These are phyloP conservation scores for Beauveria caledonica DNA, from an alignment of 2,329 filamentous ascomycete species.

Conservation along the genomic window DNA sequence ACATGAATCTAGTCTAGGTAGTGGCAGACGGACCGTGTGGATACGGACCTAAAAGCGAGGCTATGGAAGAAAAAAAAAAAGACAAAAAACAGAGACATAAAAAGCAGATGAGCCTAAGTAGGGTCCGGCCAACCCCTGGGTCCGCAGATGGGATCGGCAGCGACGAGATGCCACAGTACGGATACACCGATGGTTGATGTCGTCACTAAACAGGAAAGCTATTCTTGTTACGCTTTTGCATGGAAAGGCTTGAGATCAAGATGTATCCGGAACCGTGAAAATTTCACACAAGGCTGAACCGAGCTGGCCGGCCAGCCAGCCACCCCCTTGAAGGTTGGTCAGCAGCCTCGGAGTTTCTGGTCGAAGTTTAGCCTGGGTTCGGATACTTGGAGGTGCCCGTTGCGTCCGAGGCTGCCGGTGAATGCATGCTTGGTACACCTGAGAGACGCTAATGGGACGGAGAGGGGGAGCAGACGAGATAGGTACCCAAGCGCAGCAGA, in stretches of 20 bases:
- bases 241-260: no score
- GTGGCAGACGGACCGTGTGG: neutral
- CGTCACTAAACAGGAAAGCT: neutral
- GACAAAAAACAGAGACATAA: neutral
- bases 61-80: neutral
- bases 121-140: neutral
- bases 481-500: neutral
- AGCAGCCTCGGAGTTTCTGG: neutral
- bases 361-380: neutral
- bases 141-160: slow-evolving; percentile 5
- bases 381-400: slow-evolving; percentile 2
- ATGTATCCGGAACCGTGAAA: neutral
- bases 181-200: neutral
- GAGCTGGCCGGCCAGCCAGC: neutral
- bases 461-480: no score
- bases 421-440: no score
- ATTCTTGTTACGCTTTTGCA: neutral
- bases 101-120: neutral
- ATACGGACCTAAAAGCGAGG: neutral
- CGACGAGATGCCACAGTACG: neutral
- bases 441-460: no score
- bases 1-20: no score
- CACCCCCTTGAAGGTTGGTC: neutral
- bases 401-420: slow-evolving; percentile 1
- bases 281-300: neutral